Evolutionary conservation across 1,284 basidiomycete species (phyloP), one percentile per base, ranked within the genome.

Genomic region (Pascua sp.): DNA sequence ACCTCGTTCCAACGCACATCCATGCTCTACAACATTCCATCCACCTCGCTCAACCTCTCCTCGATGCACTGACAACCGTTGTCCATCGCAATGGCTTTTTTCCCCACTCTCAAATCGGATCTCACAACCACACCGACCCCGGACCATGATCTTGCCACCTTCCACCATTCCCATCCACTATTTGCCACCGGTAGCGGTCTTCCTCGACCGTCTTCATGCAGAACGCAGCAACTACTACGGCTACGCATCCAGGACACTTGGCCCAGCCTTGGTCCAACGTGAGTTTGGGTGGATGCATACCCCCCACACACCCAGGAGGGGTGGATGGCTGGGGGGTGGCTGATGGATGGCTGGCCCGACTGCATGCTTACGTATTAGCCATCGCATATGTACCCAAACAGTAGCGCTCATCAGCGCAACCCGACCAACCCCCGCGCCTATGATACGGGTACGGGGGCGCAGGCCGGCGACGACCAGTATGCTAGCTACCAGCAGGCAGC

Each of bases 351-450:
- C n/a, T n/a, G n/a, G n/a, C n/a, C n/a, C n/a, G n/a, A n/a, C n/a
- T n/a, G n/a, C n/a, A n/a, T n/a, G n/a, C n/a, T n/a, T n/a, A n/a
- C n/a, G n/a, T n/a, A n/a, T n/a, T 13, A 60, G 55, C 42, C 51
- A 40, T 41, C 55, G 46, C 56, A 63, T 60, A 68, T 69, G 67
- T 67, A 67, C 49, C 55, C 62, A 38, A 59, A 64, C 41, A 54
- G 56, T 49, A 61, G 46, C 37, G 50, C 54, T 38, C 61, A 63
- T 37, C 71, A 70, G 53, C 64, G 69, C 12, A 61, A 51, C 40
- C 55, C 65, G 36, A 65, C 70, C 32, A 73, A 69, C 51, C 70
- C 70, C 18, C 60, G 69, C 18, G 50, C 69, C 4, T 72, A 67
- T 48, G 56, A 63, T 44, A 53, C 61, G 8, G 42, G 52, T 18